phyloP scores from a whole-genome alignment of 2,329 filamentous ascomycete genomes.

The Didymella pomorum region DNA sequence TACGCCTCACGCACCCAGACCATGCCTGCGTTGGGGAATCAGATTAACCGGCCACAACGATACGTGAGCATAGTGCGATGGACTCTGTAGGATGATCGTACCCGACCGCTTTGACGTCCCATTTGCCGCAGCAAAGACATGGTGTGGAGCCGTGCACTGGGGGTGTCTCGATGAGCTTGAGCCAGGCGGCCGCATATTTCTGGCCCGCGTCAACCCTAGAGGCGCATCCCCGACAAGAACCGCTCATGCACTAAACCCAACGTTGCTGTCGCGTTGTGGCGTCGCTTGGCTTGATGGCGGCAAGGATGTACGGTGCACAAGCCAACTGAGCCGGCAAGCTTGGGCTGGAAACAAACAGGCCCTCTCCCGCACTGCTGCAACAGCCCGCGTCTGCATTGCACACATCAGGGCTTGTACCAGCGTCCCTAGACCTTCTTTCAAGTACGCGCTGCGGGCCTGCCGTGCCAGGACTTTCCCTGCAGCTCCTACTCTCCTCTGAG shows the following conservation, averaged over 20 bases:
- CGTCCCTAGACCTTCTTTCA: conserved; percentile 44
- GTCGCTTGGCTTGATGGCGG: conserved; percentile 40
- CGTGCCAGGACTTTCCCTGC: conserved; percentile 45
- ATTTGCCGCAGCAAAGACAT: conserved; percentile 43
- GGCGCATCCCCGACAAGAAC: conserved; percentile 43
- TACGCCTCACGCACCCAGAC: conserved; percentile 36
- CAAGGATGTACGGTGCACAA: conserved; percentile 38
- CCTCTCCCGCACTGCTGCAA: conserved; percentile 44
- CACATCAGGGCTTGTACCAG: conserved; percentile 44
- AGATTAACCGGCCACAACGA: conserved; percentile 45
- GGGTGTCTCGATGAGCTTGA: conserved; percentile 27
- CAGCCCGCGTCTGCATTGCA: conserved; percentile 45
- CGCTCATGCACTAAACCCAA: conserved; percentile 43
- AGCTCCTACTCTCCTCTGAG: conserved; percentile 33
- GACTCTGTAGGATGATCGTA: conserved; percentile 35
- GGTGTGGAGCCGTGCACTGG: conserved; percentile 35
- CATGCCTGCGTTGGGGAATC: conserved; percentile 35
- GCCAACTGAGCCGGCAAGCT: conserved; percentile 37
- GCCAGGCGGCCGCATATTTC: conserved; percentile 41
- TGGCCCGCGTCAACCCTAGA: conserved; percentile 38
- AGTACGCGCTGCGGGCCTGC: conserved; percentile 48
- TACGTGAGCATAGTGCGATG: conserved; percentile 32
- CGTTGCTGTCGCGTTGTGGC: conserved; percentile 34
- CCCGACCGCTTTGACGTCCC: conserved; percentile 41
- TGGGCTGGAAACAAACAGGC: conserved; percentile 44